Evolutionary conservation across 148 eudicot genomes (phyloP), one percentile per base, ranked within the genome.

Genomic region (Fagopyrum homotropicum): DNA sequence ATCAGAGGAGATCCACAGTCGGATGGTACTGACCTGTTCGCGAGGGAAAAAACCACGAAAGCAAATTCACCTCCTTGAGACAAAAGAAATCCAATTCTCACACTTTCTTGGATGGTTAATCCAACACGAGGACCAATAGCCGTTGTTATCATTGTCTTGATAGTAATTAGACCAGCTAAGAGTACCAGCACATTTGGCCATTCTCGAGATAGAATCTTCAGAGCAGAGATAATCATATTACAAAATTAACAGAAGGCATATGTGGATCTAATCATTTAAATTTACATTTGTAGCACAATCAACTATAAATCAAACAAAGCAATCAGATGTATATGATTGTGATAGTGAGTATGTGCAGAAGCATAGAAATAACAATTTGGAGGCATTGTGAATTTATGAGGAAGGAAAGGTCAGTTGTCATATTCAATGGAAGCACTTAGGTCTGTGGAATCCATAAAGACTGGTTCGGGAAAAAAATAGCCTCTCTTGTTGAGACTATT

Each of bases 61-160:
- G 92, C 97, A 79, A 95, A 90, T 81, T 92, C 98, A n/a, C 98
- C 98, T 48, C 98, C 98, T 72, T 95, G 98, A 66, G 98, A 95
- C 74, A 95, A 85, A 80, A 95, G 98, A 72, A 92, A 89, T 51
- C 97, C 97, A 54, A 95, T 86, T 80, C 98, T 92, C 75, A 95
- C 77, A 76, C 98, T 95, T 86, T 95, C 98, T 88, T 83, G 85
- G 72, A 92, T 73, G 73, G 89, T 73, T 55, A 95, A 77, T 80
- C 98, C 98, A 82, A 95, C 98, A 29, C 96, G 96, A n/a, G 98
- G 98, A 74, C 98, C 98, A 74, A 95, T 81, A 73, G 93, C 92
- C 75, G 98, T 84, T 78, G 86, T 95, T 74, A 95, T 90, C 78
- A 90, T 48, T 57, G 98, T 95, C 89, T 95, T 95, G 75, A 95